These are phyloP conservation scores for Ganoderma resinaceum DNA, from an alignment of 1,284 basidiomycete species.

Conservation along the genomic window DNA sequence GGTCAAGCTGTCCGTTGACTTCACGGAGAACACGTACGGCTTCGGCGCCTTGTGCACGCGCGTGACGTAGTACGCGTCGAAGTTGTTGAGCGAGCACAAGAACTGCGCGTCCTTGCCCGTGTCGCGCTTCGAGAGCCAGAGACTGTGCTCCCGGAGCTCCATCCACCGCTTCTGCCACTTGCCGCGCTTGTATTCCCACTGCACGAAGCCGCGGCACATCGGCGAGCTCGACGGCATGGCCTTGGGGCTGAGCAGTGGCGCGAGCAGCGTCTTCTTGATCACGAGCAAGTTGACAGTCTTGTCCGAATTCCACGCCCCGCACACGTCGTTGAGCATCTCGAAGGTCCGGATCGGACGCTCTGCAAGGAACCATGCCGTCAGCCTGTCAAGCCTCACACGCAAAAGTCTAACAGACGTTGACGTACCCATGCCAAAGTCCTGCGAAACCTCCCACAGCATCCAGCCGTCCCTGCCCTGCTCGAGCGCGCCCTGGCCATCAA, in stretches of 20 bases:
- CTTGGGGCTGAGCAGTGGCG: conserved; percentile 60
- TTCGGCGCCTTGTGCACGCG: conserved; percentile 79
- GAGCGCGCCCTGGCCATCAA: conserved; percentile 68
- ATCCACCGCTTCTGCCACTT: conserved; percentile 94
- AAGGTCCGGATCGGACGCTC: conserved; percentile 88
- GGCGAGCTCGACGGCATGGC: conserved; percentile 78
- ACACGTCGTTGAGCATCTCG: conserved; percentile 76
- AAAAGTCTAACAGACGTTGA: conserved; percentile 20
- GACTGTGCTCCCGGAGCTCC: conserved; percentile 81
- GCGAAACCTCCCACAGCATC: conserved; percentile 83
- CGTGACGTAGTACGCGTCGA: conserved; percentile 83
- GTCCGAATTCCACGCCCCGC: conserved; percentile 85
- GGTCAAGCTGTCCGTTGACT: conserved; percentile 85
- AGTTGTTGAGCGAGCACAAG: conserved; percentile 84
- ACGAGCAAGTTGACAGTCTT: conserved; percentile 80
- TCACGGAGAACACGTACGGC: conserved; percentile 82
- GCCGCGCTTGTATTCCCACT: conserved; percentile 87
- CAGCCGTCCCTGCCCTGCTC: conserved; percentile 67
- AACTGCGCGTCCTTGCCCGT: conserved; percentile 86
- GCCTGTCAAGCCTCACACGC: not conserved
- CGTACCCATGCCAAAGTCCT: conserved; percentile 87
- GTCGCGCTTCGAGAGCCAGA: conserved; percentile 89
- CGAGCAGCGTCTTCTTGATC: conserved; percentile 74
- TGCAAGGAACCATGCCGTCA: conserved; percentile 39
- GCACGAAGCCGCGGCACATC: conserved; percentile 74